Evolutionary conservation across 2,329 filamentous ascomycete genomes (phyloP).

Genomic region (Knoxdaviesia capensis): DNA sequence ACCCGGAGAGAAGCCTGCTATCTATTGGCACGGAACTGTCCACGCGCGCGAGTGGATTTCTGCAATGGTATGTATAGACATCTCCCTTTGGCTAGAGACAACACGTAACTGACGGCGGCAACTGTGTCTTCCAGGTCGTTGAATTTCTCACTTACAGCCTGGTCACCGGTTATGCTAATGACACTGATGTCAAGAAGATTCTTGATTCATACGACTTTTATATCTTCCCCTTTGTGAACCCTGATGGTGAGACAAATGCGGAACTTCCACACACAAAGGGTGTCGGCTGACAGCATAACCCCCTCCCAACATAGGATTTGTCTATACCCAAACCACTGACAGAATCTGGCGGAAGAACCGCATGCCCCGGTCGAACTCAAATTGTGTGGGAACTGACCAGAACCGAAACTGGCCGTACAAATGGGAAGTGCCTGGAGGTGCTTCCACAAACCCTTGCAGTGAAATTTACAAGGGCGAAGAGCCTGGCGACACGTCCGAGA

Average conservation of each 20-base stretch:
- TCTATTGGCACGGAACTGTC: slow-evolving; percentile 35
- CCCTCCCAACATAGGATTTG: no score
- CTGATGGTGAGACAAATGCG: slow-evolving; percentile 23
- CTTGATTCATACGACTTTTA: slow-evolving; percentile 47
- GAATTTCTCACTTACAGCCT: slow-evolving; percentile 32
- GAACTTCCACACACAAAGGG: not conserved
- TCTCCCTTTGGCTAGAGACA: not conserved
- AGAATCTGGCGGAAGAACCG: slow-evolving; percentile 45
- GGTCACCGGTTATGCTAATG: slow-evolving; percentile 21
- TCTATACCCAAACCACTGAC: slow-evolving; percentile 33
- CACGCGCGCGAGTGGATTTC: slow-evolving; percentile 42
- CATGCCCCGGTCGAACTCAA: slow-evolving; percentile 15
- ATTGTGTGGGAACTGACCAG: slow-evolving; percentile 31
- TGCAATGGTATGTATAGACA: slow-evolving; percentile 19
- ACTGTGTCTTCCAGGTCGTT: slow-evolving; percentile 18
- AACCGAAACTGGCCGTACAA: slow-evolving; percentile 40
- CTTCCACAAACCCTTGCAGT: slow-evolving; percentile 28
- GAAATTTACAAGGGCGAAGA: slow-evolving; percentile 25
- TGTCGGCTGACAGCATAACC: slow-evolving; percentile 9
- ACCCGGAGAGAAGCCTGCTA: slow-evolving; percentile 25
- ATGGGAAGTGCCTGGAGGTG: slow-evolving; percentile 28
- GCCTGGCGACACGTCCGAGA: slow-evolving; percentile 29
- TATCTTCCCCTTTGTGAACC: slow-evolving; percentile 41
- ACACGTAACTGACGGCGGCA: not conserved
- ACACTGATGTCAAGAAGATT: slow-evolving; percentile 18